Percentiles rank a stretch among this genome's conserved stretches.
Evolutionary conservation across 2,329 filamentous ascomycete genomes (phyloP).

Genomic region (Apiospora saccharicola): DNA sequence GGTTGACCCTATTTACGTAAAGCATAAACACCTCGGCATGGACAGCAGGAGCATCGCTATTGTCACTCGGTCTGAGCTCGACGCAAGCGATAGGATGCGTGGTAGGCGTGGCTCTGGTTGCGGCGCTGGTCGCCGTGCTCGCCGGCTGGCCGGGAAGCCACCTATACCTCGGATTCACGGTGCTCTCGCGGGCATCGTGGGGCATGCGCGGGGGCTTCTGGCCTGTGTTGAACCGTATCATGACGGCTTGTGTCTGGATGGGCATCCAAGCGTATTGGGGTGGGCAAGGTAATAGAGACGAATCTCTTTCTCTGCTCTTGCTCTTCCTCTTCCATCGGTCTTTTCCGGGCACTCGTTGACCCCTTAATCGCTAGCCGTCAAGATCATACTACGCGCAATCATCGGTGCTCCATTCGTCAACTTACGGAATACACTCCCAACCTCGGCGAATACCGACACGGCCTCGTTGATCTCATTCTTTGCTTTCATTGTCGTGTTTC

Average conservation of each 20-base stretch:
- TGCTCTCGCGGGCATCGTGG: constrained; percentile 38
- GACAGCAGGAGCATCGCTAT: constrained; percentile 38
- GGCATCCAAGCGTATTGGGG: constrained; percentile 41
- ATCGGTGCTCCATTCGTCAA: constrained; percentile 38
- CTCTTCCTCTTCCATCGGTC: background rate
- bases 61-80: constrained; percentile 40
- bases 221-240: constrained; percentile 42
- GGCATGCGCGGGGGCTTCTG: constrained; percentile 42
- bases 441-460: constrained; percentile 37
- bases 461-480: constrained; percentile 40
- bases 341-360: background rate
- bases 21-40: constrained; percentile 39
- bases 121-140: constrained; percentile 42
- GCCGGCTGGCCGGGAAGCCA: constrained; percentile 45
- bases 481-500: constrained; percentile 40
- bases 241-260: constrained; percentile 43
- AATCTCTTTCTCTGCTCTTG: accelerated
- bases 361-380: constrained; percentile 33
- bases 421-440: constrained; percentile 37
- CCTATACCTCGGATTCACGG: constrained; percentile 44
- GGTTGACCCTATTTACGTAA: background rate
- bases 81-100: constrained; percentile 40
- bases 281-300: constrained; percentile 34
- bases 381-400: constrained; percentile 40
- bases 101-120: constrained; percentile 43